phyloP scores from a whole-genome alignment of 257 asterid genomes.

The Nicotiana undulata region DNA sequence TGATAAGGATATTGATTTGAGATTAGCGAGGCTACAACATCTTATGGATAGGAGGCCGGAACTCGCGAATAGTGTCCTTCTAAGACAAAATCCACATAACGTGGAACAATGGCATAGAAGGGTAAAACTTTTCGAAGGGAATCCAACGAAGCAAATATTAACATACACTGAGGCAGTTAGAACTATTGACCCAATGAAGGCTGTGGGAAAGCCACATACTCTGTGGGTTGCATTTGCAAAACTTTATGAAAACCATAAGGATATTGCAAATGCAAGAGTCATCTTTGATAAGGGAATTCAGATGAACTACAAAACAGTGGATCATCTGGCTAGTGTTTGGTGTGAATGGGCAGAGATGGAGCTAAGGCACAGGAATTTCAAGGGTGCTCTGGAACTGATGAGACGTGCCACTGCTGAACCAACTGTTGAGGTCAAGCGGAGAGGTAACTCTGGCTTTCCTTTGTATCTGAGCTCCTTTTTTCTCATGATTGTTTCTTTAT shows the following conservation, averaged over 20 bases:
- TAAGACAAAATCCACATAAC: constrained; percentile 94
- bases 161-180: constrained; percentile 95
- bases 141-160: constrained; percentile 78
- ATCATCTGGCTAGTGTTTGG: constrained; percentile 92
- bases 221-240: constrained; percentile 96
- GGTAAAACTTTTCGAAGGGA: constrained; percentile 83
- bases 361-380: constrained; percentile 77
- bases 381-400: constrained; percentile 90
- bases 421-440: constrained; percentile 87
- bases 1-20: constrained; percentile 84
- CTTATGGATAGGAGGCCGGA: constrained; percentile 98
- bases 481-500: background rate
- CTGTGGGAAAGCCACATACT: constrained; percentile 96
- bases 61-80: constrained; percentile 90
- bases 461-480: background rate
- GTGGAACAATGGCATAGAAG: constrained; percentile 99
- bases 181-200: constrained; percentile 93
- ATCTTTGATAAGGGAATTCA: constrained; percentile 96
- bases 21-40: constrained; percentile 82
- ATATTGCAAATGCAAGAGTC: constrained; percentile 79
- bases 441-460: constrained; percentile 47
- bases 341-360: constrained; percentile 99
- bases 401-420: constrained; percentile 99
- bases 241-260: constrained; percentile 72
- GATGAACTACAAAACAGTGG: constrained; percentile 81